Percentiles rank a stretch among this genome's conserved stretches.
Evolutionary conservation across 352 stramenopile genomes (phyloP).

Genomic region (Elongisporangium undulatum): DNA sequence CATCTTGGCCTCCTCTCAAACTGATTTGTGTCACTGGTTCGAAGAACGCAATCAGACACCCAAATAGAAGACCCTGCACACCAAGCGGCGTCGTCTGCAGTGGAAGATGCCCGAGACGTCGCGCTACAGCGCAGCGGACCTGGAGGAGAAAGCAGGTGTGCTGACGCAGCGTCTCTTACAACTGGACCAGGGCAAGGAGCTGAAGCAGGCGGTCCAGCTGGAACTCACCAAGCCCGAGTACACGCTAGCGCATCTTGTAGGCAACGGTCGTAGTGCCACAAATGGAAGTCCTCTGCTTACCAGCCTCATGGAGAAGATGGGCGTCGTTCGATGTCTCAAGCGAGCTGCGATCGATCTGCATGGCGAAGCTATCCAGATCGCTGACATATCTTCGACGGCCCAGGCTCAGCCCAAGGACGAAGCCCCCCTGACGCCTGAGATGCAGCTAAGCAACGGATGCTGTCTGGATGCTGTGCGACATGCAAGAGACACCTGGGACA

Average conservation of each 20-base stretch:
- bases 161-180: slow-evolving; percentile 42
- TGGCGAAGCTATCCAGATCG: slow-evolving; percentile 25
- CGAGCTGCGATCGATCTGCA: slow-evolving; percentile 58
- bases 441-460: slow-evolving; percentile 14
- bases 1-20: background rate
- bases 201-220: slow-evolving; percentile 44
- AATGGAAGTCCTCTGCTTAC: slow-evolving; percentile 22
- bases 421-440: slow-evolving; percentile 15
- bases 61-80: background rate
- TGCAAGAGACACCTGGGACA: slow-evolving; percentile 48
- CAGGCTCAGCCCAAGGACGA: slow-evolving; percentile 21
- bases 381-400: slow-evolving; percentile 13
- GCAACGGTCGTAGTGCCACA: slow-evolving; percentile 16
- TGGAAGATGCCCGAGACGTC: background rate
- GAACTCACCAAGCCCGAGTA: slow-evolving; percentile 51
- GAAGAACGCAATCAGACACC: background rate
- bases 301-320: slow-evolving; percentile 53
- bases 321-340: slow-evolving; percentile 44
- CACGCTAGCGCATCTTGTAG: slow-evolving; percentile 19
- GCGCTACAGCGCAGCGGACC: slow-evolving; percentile 15
- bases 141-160: slow-evolving; percentile 42
- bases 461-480: slow-evolving; percentile 39
- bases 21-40: background rate
- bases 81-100: background rate
- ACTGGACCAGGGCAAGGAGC: slow-evolving; percentile 39